Evolutionary conservation across 2,329 filamentous ascomycete genomes (phyloP).

Genomic region (Xylariaceae sp.): DNA sequence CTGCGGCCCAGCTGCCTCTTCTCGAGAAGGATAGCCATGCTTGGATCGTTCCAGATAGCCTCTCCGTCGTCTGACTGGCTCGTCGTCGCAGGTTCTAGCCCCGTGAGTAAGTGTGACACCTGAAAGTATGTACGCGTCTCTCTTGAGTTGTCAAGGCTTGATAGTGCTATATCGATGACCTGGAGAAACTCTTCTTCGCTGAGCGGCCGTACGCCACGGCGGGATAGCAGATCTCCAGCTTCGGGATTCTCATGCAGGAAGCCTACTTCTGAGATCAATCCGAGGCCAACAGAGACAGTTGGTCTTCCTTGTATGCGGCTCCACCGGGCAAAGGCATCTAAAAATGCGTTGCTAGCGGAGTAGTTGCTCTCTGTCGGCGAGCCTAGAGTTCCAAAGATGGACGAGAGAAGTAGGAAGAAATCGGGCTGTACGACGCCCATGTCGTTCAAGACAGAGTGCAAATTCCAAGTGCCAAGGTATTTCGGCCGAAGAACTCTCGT

Average conservation of each 20-base stretch:
- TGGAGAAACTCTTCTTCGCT: slow-evolving; percentile 26
- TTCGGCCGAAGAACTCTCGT: slow-evolving; percentile 24
- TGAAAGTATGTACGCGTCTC: neutral
- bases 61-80: slow-evolving; percentile 11
- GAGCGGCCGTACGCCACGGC: slow-evolving; percentile 20
- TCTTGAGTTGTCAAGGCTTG: slow-evolving; percentile 10
- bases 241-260: slow-evolving; percentile 33
- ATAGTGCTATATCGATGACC: slow-evolving; percentile 25
- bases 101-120: slow-evolving; percentile 21
- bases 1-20: too few relatives aligned
- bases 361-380: slow-evolving; percentile 36
- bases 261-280: slow-evolving; percentile 36
- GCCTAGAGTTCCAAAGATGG: slow-evolving; percentile 29
- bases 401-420: slow-evolving; percentile 34
- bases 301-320: slow-evolving; percentile 26
- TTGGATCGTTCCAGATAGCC: slow-evolving; percentile 7
- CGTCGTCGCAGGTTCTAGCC: slow-evolving; percentile 16
- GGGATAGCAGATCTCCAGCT: slow-evolving; percentile 17
- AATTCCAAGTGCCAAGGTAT: slow-evolving; percentile 23
- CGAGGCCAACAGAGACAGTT: slow-evolving; percentile 25
- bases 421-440: slow-evolving; percentile 29
- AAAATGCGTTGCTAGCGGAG: slow-evolving; percentile 35
- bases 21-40: slow-evolving; percentile 8
- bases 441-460: slow-evolving; percentile 19
- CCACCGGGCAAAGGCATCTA: slow-evolving; percentile 33